A percentile compares a stretch with the other conserved stretches of the same genome.
Conservation (phyloP, 2,329 filamentous ascomycete species). For the Aplosporella prunicola region DNA sequence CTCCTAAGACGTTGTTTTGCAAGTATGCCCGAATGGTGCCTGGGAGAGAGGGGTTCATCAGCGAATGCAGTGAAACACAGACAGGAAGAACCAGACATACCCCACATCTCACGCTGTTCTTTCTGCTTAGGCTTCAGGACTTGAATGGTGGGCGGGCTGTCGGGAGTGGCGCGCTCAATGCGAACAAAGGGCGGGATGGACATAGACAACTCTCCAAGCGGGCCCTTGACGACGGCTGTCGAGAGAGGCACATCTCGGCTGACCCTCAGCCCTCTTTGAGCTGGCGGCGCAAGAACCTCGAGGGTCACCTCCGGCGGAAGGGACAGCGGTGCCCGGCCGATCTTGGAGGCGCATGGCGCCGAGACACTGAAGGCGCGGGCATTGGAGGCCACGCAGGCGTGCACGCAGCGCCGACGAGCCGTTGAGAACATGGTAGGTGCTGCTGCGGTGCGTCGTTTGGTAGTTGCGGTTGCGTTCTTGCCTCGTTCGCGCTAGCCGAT, state of each 20-base stretch:
- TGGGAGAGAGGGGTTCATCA: conserved; percentile 29
- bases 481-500: conserved; percentile 1
- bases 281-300: conserved; percentile 53
- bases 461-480: background rate
- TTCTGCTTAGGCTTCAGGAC: conserved; percentile 59
- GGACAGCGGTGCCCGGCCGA: conserved; percentile 58
- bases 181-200: conserved; percentile 70
- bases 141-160: conserved; percentile 55
- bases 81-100: conserved; percentile 44
- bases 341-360: conserved; percentile 60
- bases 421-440: conserved; percentile 52
- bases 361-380: conserved; percentile 63
- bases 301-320: conserved; percentile 55
- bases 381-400: conserved; percentile 16
- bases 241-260: conserved; percentile 54
- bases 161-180: conserved; percentile 56
- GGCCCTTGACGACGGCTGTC: conserved; percentile 68
- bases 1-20: conserved; percentile 82
- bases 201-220: conserved; percentile 67
- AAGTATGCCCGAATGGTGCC: conserved; percentile 86
- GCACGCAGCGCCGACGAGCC: conserved; percentile 44
- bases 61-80: background rate
- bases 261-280: conserved; percentile 47
- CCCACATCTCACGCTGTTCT: conserved; percentile 93
- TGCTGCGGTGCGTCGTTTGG: conserved; percentile 1